These are phyloP conservation scores for Astrothelium macrocarpum DNA, from an alignment of 495 filamentous ascomycete species.

Conservation along the genomic window DNA sequence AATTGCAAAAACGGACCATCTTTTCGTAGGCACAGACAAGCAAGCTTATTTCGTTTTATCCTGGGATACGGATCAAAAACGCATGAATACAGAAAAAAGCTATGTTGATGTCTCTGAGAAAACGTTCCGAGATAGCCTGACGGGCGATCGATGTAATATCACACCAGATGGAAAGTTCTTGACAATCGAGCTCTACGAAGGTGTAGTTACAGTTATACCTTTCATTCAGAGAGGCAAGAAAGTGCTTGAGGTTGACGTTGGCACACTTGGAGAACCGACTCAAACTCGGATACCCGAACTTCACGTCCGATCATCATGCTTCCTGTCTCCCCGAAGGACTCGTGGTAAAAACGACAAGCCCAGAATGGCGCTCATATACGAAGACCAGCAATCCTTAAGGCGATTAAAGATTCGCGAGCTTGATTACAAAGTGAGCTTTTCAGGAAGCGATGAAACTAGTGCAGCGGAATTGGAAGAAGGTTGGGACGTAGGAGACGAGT, in stretches of 20 bases:
- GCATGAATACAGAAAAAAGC: conserved; percentile 57
- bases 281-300: conserved; percentile 75
- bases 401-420: conserved; percentile 52
- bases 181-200: conserved; percentile 81
- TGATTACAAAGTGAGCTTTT: conserved; percentile 36
- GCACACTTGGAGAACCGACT: conserved; percentile 57
- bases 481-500: conserved; percentile 44
- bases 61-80: conserved; percentile 59
- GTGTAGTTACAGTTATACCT: conserved; percentile 66
- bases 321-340: conserved; percentile 56
- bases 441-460: conserved; percentile 36
- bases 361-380: conserved; percentile 73
- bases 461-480: conserved; percentile 45
- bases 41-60: conserved; percentile 80
- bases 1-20: conserved; percentile 65
- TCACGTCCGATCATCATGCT: conserved; percentile 71
- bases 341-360: conserved; percentile 45
- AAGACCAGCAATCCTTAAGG: conserved; percentile 52
- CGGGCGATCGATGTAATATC: conserved; percentile 63
- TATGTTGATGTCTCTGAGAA: conserved; percentile 69
- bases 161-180: conserved; percentile 77
- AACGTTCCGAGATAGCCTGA: conserved; percentile 67
- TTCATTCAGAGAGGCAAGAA: conserved; percentile 48
- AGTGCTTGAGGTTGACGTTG: conserved; percentile 38
- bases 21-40: conserved; percentile 87